Percentiles rank a stretch among this genome's conserved stretches.
phyloP scores from a whole-genome alignment of 2,329 filamentous ascomycete genomes.

The Zasmidium citrigriseum region DNA sequence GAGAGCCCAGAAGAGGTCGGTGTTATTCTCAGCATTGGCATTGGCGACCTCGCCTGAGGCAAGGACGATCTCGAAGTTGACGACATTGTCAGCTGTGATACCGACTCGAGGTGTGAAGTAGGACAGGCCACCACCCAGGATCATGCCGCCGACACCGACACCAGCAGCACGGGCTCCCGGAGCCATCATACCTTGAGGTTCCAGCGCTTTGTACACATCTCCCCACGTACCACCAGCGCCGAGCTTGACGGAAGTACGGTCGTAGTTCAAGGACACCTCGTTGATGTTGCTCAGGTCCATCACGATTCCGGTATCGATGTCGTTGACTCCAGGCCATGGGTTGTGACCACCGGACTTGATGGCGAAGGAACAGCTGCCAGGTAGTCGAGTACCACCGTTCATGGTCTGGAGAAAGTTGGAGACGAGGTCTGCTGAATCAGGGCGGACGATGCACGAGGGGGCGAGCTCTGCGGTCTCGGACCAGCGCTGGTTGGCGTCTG shows the following conservation, averaged over 20 bases:
- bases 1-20: slow-evolving; percentile 27
- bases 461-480: slow-evolving; percentile 6
- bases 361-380: slow-evolving; percentile 9
- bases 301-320: slow-evolving; percentile 25
- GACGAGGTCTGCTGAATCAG: slow-evolving; percentile 6
- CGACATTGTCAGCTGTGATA: slow-evolving; percentile 45
- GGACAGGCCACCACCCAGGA: slow-evolving; percentile 51
- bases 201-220: slow-evolving; percentile 43
- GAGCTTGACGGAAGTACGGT: slow-evolving; percentile 32
- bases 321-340: slow-evolving; percentile 13
- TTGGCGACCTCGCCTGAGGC: slow-evolving; percentile 18
- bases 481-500: slow-evolving; percentile 5
- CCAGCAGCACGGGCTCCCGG: slow-evolving; percentile 46
- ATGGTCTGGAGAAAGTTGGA: slow-evolving; percentile 2
- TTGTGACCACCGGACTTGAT: slow-evolving; percentile 14
- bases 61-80: slow-evolving; percentile 26
- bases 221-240: slow-evolving; percentile 50
- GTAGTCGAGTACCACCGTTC: background rate
- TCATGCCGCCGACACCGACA: slow-evolving; percentile 49
- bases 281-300: slow-evolving; percentile 26
- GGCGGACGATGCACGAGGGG: slow-evolving; percentile 14
- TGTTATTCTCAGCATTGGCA: slow-evolving; percentile 12
- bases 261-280: slow-evolving; percentile 15
- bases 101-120: slow-evolving; percentile 50
- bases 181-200: slow-evolving; percentile 42